Evolutionary conservation across 805 yeast genomes (phyloP).

Genomic region (Priceomyces fermenticarens): DNA sequence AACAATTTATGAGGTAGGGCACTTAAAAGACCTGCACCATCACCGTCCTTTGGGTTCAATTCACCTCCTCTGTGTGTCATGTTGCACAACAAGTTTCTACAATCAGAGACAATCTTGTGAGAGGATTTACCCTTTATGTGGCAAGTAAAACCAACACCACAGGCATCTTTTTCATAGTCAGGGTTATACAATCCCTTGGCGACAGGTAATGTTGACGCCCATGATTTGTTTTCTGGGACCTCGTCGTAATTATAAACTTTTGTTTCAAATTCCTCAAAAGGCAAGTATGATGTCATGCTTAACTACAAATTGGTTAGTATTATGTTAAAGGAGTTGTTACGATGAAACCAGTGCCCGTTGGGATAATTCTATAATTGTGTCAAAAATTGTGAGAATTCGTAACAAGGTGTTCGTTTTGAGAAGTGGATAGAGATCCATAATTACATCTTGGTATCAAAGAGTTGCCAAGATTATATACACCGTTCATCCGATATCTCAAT

Average conservation of each 20-base stretch:
- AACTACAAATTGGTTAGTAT: not conserved
- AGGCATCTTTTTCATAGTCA: constrained; percentile 90
- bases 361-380: too few relatives aligned
- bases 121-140: constrained; percentile 84
- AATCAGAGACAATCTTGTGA: constrained; percentile 93
- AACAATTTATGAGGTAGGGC: constrained; percentile 89
- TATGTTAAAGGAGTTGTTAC: not conserved
- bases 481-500: too few relatives aligned
- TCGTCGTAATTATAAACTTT: constrained; percentile 67
- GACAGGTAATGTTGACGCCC: constrained; percentile 89
- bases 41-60: constrained; percentile 96
- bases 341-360: too few relatives aligned
- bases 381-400: too few relatives aligned
- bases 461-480: too few relatives aligned
- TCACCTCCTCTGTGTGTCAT: constrained; percentile 99
- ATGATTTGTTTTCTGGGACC: constrained; percentile 72
- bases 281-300: constrained; percentile 34
- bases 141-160: constrained; percentile 98
- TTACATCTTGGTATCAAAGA: too few relatives aligned
- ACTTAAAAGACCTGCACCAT: constrained; percentile 96
- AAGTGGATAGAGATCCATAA: too few relatives aligned
- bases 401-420: too few relatives aligned
- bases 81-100: constrained; percentile 81
- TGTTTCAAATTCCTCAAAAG: constrained; percentile 36
- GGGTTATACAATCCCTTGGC: constrained; percentile 93